A percentile compares a stretch with the other conserved stretches of the same genome.
Conservation (phyloP, 805 yeast genomes). For the Ogataea saltuana region DNA sequence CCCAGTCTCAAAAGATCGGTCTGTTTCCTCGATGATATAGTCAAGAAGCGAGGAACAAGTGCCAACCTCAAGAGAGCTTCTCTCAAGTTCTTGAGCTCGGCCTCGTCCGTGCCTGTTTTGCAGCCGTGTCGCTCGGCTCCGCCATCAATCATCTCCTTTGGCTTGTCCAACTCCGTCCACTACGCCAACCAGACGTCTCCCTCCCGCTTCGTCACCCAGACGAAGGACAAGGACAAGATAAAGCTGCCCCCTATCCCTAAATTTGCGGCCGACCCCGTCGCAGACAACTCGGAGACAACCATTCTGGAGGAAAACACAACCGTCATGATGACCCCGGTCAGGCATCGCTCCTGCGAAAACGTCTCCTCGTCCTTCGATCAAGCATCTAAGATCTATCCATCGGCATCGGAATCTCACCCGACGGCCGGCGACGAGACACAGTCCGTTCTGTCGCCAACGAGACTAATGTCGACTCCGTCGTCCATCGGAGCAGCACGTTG, state of each 20-base stretch:
- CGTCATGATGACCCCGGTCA: conserved; percentile 20
- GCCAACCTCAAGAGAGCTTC: conserved; percentile 32
- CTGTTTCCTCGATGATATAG: conserved; percentile 30
- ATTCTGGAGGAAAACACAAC: conserved; percentile 16
- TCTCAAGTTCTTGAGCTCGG: conserved; percentile 20
- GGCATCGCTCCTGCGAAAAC: conserved; percentile 6
- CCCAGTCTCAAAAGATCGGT: conserved; percentile 13
- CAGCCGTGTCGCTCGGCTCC: conserved; percentile 25
- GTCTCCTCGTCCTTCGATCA: conserved; percentile 6
- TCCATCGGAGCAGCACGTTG: conserved; percentile 51
- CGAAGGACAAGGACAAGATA: conserved; percentile 14
- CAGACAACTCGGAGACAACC: conserved; percentile 17
- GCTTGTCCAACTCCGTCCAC: conserved; percentile 5
- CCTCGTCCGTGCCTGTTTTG: conserved; percentile 12
- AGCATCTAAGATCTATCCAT: conserved; percentile 7
- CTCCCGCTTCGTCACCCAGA: conserved; percentile 27
- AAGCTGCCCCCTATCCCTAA: conserved; percentile 35
- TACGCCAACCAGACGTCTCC: conserved; percentile 31
- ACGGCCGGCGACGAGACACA: conserved; percentile 27
- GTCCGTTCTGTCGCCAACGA: conserved; percentile 40
- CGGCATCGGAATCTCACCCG: conserved; percentile 4
- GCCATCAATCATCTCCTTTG: conserved; percentile 20
- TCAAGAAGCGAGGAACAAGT: conserved; percentile 29
- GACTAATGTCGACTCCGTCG: conserved; percentile 44
- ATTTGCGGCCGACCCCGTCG: conserved; percentile 14